Evolutionary conservation across 768 basidiomycete genomes (phyloP).

Genomic region (Calocybe gangraenosa): DNA sequence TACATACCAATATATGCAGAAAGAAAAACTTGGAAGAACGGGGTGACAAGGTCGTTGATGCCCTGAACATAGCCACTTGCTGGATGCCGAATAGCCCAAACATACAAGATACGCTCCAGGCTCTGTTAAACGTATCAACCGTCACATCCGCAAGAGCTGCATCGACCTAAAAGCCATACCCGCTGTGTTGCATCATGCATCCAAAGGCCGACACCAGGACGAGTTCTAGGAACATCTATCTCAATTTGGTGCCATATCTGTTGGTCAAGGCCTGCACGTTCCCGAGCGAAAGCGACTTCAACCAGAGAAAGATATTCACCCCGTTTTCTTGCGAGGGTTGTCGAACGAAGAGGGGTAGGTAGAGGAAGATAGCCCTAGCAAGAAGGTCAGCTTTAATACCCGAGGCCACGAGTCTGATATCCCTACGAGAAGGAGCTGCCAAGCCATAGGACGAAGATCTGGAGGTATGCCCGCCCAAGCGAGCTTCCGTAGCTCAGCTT

Average conservation of each 20-base stretch:
- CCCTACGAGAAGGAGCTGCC: conserved; percentile 90
- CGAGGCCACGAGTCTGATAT: conserved; percentile 3
- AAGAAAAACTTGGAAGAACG: conserved; percentile 97
- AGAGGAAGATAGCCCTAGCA: conserved; percentile 88
- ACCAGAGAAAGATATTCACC: conserved; percentile 90
- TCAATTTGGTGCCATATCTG: conserved; percentile 99
- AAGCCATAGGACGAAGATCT: conserved; percentile 85
- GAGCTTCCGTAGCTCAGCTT: conserved; percentile 83
- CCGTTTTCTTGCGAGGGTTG: conserved; percentile 84
- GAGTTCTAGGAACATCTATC: conserved; percentile 94
- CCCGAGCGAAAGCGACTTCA: conserved; percentile 83
- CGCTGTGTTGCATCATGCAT: conserved; percentile 87
- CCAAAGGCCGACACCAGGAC: conserved; percentile 91
- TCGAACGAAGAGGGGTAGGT: conserved; percentile 66
- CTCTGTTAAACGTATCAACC: conserved; percentile 47
- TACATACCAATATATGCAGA: conserved; percentile 85
- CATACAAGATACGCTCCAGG: conserved; percentile 92
- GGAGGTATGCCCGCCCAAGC: conserved; percentile 93
- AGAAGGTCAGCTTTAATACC: conserved; percentile 1
- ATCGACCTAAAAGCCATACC: conserved; percentile 39
- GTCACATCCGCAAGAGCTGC: conserved; percentile 1
- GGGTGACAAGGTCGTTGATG: conserved; percentile 96
- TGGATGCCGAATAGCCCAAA: conserved; percentile 99
- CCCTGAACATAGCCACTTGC: conserved; percentile 99
- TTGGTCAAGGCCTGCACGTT: conserved; percentile 83